Evolutionary conservation across 208 protist genomes (phyloP), one percentile per base, ranked within the genome.

Genomic region (Phytomonas sp.): DNA sequence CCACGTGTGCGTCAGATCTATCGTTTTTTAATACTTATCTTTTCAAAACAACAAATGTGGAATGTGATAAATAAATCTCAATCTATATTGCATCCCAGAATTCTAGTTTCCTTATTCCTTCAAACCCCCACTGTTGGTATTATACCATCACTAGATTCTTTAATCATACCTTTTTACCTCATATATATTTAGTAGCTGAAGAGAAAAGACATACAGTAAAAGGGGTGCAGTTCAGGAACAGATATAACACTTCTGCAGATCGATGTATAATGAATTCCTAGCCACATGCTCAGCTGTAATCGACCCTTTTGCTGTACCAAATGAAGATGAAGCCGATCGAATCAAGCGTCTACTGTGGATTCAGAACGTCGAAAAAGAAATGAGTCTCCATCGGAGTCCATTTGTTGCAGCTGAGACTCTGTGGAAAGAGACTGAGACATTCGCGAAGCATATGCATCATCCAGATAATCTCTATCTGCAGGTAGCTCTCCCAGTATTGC

Each of bases 351-450:
- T 81, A 29, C 73, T 66, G 46, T 96, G 91, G 88, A 64, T 90
- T 40, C 68, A 51, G 43, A 79, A 84, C 67, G 80, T 96, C 29
- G 72, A 89, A 31, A 73, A 68, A 11, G 86, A 87, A 64, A 79
- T 96, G 68, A 67, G 62, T 4, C 73, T 72, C 37, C 79, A 92
- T 67, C 79, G 81, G 37, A 96, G 91, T 60, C 88, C 88, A 17
- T 93, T 96, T 65, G 73, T 96, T 4, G 91, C 91, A 29, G 86
- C 91, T 11, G 91, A 96, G 66, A 80, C 87, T 15, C 70, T 96
- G 11, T 70, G 93, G 65, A 75, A 70, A 30, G 77, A 93, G 64
- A 67, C 94, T 75, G 74, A 84, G 26, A 78, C 79, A 67, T 80
- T 78, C 70, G 75, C 73, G 26, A 56, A 64, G 4, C 51, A 66